Base-by-base conservation (phyloP, 116 monocot species). In the Dioscorea cayenensis region DNA sequence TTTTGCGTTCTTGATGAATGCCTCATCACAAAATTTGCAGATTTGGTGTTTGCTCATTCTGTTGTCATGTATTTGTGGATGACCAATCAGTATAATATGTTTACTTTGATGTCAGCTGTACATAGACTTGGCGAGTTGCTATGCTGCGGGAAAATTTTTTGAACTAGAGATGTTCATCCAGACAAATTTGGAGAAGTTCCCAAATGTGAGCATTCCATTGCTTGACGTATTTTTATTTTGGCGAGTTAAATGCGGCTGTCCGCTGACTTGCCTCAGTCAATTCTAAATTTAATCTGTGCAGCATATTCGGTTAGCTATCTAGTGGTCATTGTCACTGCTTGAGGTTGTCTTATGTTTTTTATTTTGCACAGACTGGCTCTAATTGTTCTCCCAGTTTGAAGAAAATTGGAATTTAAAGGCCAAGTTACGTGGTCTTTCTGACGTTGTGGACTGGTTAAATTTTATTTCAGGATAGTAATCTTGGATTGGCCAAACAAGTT, bases 401-500 rank as follows among this genome's bases (percentile, higher is more conserved):
- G 12, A 43, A 10, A 43, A 43, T 43, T 43, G 43, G 43, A 43
- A 43, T 43, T 43, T 6, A 43, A 43, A 43, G 43, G 43, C 43
- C 11, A 43, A 43, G 12, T 43, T 10, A 43, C 43, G 12, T 43
- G 43, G 43, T 16, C 17, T 55, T n/a, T 55, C 55, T 55, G 55
- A 55, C 18, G 4, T 55, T 55, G 3, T 55, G 55, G 10, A n/a
- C 55, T 16, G 4, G 19, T 55, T 55, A 55, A 43, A 55, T 55
- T 59, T 36, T 67, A 6, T 74, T 77, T 37, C 80, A 96, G 92
- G 97, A 97, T 67, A 97, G 80, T 77, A 97, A 90, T 80, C 72
- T 93, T 74, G 97, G 97, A 60, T 76, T 97, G 69, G 90, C 82
- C 59, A 92, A 93, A 77, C 97, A 97, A 83, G 93, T 90, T 22